Base-by-base conservation (phyloP, 257 asterid genomes). In the Salvia rosmarinus region DNA sequence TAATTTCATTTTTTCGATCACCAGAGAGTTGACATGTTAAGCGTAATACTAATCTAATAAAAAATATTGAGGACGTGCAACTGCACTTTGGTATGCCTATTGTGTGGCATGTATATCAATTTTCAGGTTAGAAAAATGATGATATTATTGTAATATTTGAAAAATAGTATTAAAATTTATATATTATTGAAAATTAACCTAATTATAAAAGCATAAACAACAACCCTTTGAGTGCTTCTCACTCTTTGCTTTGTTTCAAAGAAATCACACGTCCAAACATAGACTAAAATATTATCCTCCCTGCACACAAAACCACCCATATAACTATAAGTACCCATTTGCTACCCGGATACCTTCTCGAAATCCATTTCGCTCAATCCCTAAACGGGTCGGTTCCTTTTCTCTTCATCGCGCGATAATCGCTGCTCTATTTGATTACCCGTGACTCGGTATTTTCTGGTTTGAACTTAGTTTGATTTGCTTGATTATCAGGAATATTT, bases 311-410 rank as follows among this genome's bases (percentile, higher is more conserved):
- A 39, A 37, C 65, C 63, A 44, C 75, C 63, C 61, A 71, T 64
- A 77, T 65, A 72, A 47, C 64, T 64, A 77, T 65, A 72, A 47
- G 57, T 72, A 72, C 61, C 78, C 78, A 59, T 50, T 77, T 59
- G 65, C 7, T 12, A 76, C 44, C 66, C 67, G 75, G 78, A 71
- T 57, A 54, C 77, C 68, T 30, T 59, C 30, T 67, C 28, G 68
- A 51, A 58, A 35, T 19, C 55, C 58, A 17, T 1, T 44, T 25
- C 52, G 44, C 43, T 5, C 61, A 47, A 72, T 25, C 64, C 55
- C 56, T 16, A 23, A 21, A 37, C 64, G 47, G 57, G 70, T 67
- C 71, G 67, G 28, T 35, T 60, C 68, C 49, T 42, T 67, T 63
- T 42, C 62, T 46, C 50, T 25, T 66, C 70, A 68, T 68, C 70